Conservation (phyloP, 139 green algal genomes). For the Volvox reticuliferus region DNA sequence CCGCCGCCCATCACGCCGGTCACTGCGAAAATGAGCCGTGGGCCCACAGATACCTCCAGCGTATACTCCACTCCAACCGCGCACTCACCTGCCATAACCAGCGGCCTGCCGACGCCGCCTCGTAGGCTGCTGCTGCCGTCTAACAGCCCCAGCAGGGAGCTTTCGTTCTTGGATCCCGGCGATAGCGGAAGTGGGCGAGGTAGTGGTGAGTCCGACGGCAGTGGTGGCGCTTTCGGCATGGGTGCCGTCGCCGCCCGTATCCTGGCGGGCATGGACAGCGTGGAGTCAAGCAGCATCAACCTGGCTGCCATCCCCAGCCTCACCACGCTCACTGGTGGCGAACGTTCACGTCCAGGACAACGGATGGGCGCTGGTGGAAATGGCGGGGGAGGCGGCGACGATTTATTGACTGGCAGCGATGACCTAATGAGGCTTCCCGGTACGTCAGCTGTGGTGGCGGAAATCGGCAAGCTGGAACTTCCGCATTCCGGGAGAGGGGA, state of each 20-base stretch:
- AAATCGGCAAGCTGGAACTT: background rate
- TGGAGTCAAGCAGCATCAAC: background rate
- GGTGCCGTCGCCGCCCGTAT: background rate
- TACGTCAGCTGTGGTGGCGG: background rate
- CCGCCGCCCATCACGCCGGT: background rate
- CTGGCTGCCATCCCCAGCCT: background rate
- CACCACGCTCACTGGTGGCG: background rate
- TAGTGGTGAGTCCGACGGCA: background rate
- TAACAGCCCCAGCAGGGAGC: background rate
- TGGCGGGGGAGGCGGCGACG: background rate
- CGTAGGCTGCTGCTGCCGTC: background rate
- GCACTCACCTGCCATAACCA: background rate
- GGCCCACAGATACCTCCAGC: background rate
- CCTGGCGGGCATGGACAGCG: background rate
- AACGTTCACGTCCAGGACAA: background rate
- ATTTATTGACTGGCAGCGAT: too few species aligned
- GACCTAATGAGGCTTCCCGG: background rate
- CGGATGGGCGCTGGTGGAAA: background rate
- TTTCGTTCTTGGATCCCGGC: background rate
- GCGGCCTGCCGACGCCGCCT: background rate
- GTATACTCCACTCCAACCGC: background rate
- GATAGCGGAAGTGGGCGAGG: background rate
- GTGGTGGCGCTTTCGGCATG: background rate
- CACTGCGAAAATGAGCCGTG: background rate
- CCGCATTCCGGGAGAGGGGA: background rate